Evolutionary conservation across 2,329 filamentous ascomycete genomes (phyloP), one percentile per base, ranked within the genome.

Genomic region (Plectosphaerella plurivora): DNA sequence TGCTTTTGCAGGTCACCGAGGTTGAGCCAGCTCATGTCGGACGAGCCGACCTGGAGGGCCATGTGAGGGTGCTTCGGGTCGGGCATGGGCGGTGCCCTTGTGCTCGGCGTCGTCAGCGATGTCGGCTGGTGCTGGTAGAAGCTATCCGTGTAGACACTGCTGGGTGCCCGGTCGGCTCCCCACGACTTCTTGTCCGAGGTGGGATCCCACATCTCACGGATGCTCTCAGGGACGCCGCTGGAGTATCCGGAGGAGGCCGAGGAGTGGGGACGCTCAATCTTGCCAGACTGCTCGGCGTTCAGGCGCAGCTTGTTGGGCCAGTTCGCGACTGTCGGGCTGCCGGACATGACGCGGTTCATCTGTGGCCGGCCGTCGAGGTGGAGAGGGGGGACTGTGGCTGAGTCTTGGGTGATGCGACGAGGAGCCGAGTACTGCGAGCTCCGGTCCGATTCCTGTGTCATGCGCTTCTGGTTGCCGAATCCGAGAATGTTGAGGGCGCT

Each of bases 1-100:
- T 58, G 39, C 63, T 62, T 54, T 39, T 51, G 49, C 51, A 54
- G 63, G 37, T 79, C 79, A 46, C 83, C 84, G 16, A 91, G 75
- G 63, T 91, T 91, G 57, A 92, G 70, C 88, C 88, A 92, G 69
- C 86, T 89, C 86, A 91, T 89, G 66, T 91, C 88, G 49, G 77
- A 78, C 12, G 78, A 76, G 7, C 72, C 73, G 24, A 74, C 66
- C 47, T 79, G 73, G 68, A 71, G 76, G 20, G 71, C 67, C 28
- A 81, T 70, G 59, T 79, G 78, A 16, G 77, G 76, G 58, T 79
- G 76, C 49, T 67, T 69, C 63, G 73, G 78, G n/a, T 61, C 64
- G 7, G 63, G 61, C 51, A 52, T 54, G 39, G 65, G 60, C 16
- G 65, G 60, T n/a, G 65, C 61, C 33, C 64, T 59, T 12, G 63